Evolutionary conservation across 2,329 filamentous ascomycete genomes (phyloP).

Genomic region (Drechslera avenae): DNA sequence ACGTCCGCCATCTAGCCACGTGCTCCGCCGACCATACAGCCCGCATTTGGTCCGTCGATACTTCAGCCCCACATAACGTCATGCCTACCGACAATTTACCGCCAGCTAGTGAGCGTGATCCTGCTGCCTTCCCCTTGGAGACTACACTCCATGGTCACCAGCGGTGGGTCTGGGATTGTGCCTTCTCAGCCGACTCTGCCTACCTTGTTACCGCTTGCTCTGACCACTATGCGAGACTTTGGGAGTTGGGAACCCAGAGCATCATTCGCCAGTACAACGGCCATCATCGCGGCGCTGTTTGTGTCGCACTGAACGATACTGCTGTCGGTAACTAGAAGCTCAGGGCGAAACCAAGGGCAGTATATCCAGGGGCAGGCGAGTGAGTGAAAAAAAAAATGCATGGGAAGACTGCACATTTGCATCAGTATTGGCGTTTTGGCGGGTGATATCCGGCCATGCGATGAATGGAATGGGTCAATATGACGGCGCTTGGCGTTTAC

Average conservation of each 20-base stretch:
- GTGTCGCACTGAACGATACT: slow-evolving; percentile 85
- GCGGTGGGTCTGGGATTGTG: slow-evolving; percentile 97
- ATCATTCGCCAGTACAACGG: slow-evolving; percentile 96
- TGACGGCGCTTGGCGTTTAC: background rate
- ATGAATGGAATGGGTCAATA: background rate
- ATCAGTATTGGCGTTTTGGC: slow-evolving; percentile 17
- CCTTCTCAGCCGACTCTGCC: slow-evolving; percentile 89
- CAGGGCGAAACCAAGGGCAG: background rate
- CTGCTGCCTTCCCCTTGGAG: slow-evolving; percentile 75
- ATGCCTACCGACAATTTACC: slow-evolving; percentile 40
- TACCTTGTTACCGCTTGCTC: slow-evolving; percentile 93
- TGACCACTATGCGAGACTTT: slow-evolving; percentile 89
- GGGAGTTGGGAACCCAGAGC: slow-evolving; percentile 84
- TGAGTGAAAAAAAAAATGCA: background rate
- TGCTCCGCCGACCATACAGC: slow-evolving; percentile 94
- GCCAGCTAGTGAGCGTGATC: slow-evolving; percentile 45
- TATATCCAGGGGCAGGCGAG: background rate
- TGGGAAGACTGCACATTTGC: background rate
- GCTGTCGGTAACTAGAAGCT: slow-evolving; percentile 42
- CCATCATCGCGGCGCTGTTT: slow-evolving; percentile 88
- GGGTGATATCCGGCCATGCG: background rate
- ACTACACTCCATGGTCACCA: slow-evolving; percentile 89
- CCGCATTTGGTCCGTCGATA: slow-evolving; percentile 92
- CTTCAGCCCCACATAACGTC: slow-evolving; percentile 43
- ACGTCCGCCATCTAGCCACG: slow-evolving; percentile 91